Evolutionary conservation across 176 grass and related monocot species (phyloP).

Genomic region (Cenchrus fungigraminus): DNA sequence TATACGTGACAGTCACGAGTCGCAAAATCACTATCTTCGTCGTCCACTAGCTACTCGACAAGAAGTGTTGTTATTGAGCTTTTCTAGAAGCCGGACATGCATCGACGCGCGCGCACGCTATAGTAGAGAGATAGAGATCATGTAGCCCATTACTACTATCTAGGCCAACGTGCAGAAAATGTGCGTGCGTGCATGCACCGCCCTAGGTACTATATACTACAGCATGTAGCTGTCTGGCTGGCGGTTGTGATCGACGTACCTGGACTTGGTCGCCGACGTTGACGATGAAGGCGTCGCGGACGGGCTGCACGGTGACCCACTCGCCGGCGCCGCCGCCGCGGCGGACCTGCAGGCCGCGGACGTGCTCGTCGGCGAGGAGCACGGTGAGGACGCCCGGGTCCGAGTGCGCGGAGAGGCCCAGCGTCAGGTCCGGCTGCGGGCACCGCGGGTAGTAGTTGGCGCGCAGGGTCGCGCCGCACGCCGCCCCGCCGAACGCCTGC

Average conservation of each 20-base stretch:
- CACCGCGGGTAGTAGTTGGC: constrained; percentile 96
- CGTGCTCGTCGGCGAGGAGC: constrained; percentile 79
- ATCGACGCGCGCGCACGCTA: background rate
- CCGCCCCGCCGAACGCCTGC: constrained; percentile 59
- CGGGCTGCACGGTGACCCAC: constrained; percentile 82
- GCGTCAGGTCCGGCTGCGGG: constrained; percentile 91
- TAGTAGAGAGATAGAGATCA: background rate
- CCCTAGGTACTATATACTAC: background rate
- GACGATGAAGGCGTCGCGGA: constrained; percentile 66
- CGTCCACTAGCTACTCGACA: background rate
- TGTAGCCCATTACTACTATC: background rate
- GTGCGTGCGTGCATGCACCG: background rate
- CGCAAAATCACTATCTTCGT: background rate
- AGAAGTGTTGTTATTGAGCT: background rate
- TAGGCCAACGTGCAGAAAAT: background rate
- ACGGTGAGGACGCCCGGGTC: constrained; percentile 76
- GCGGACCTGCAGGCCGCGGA: constrained; percentile 77
- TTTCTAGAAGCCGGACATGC: background rate
- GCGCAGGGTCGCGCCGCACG: constrained; percentile 58
- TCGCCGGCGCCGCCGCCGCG: constrained; percentile 51
- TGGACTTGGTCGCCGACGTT: constrained; percentile 93
- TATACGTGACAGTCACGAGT: constrained; percentile 3
- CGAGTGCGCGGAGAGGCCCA: constrained; percentile 91
- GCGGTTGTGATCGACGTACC: constrained; percentile 34
- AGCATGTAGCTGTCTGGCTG: background rate